Base-by-base conservation (phyloP, 371 early-diverging fungal genomes). In the Mortierella sp. region DNA sequence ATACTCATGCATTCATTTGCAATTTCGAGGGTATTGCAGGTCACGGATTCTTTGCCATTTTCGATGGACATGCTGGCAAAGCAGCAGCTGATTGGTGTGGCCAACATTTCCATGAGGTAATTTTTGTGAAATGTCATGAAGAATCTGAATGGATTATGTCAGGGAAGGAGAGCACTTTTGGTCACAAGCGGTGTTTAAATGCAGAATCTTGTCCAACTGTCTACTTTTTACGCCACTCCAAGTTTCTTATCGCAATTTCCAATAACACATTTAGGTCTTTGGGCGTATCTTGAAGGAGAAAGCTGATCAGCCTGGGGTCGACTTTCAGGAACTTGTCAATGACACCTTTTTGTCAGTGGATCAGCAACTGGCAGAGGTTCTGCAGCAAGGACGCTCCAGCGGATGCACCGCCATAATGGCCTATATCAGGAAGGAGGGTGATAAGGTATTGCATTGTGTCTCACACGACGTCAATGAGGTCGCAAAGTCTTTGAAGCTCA, bases 11-110 rank as follows among this genome's bases (percentile, higher is more conserved):
- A 7, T 94, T 87, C 82, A 83, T 93, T 59, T 92, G 95, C 70
- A 90, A 96, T 84, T 98, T 92, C 84, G 91, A 88, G 60, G 90
- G 90, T 65, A 88, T 94, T 67, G 83, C 88, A 60, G 94, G 94
- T 53, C 96, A 95, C 85, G 94, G 95, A 9, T 96, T 94, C 76
- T 96, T 98, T 90, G 98, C 96, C 58, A 92, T 99, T 61, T 99
- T 94, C 84, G 99, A 99, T 76, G 99, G 99, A n/a, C 99, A 99
- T 84, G 98, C 98, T 7, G 98, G 99, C 16, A 94, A 94, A 82
- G 88, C 91, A 43, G 97, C 98, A 11, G 99, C 99, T 19, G 96
- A 97, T 72, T 97, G 95, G 95, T 98, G 98, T 83, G 98, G 98
- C 21, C 86, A 87, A 21, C 89, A 98, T 78, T 89, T 98, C 74